Percentiles rank a stretch among this genome's conserved stretches.
These are phyloP conservation scores for Gossypioides kirkii DNA, from an alignment of 345 rosid genomes.

Conservation along the genomic window DNA sequence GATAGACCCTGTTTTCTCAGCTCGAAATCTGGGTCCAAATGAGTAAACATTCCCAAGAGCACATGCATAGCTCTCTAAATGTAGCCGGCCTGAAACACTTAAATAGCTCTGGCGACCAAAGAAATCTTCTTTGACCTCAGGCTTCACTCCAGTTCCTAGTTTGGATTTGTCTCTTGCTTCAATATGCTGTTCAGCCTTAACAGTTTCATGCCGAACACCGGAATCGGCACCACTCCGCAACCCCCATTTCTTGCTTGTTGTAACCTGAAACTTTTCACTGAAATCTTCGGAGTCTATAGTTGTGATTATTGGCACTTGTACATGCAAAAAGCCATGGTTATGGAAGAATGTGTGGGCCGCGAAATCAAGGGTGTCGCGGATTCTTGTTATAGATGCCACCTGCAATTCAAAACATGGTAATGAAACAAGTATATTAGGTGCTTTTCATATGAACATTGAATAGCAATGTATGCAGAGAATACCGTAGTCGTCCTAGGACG, in stretches of 20 bases:
- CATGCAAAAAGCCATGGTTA: slow-evolving; percentile 52
- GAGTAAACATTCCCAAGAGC: slow-evolving; percentile 87
- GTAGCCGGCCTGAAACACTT: slow-evolving; percentile 70
- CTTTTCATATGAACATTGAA: not conserved
- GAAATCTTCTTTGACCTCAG: slow-evolving; percentile 44
- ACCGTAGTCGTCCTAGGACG: slow-evolving; percentile 89
- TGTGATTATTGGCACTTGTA: slow-evolving; percentile 79
- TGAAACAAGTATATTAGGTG: not conserved
- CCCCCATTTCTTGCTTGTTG: slow-evolving; percentile 25
- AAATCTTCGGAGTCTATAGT: slow-evolving; percentile 50
- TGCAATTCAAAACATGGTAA: slow-evolving; percentile 20
- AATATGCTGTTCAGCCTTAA: slow-evolving; percentile 63
- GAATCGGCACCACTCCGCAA: slow-evolving; percentile 18
- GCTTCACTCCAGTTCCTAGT: slow-evolving; percentile 25
- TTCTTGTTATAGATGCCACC: slow-evolving; percentile 76
- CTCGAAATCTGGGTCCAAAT: slow-evolving; percentile 73
- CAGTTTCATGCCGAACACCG: slow-evolving; percentile 39
- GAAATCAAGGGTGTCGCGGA: slow-evolving; percentile 54
- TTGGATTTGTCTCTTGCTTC: slow-evolving; percentile 50
- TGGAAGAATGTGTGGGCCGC: slow-evolving; percentile 75
- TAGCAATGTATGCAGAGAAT: slow-evolving; percentile 12
- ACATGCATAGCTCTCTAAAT: slow-evolving; percentile 84
- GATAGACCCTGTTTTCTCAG: slow-evolving; percentile 42
- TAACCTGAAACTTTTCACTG: slow-evolving; percentile 54
- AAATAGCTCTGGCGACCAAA: slow-evolving; percentile 52